Evolutionary conservation across 768 basidiomycete genomes (phyloP).

Genomic region (Podaxis sp.): DNA sequence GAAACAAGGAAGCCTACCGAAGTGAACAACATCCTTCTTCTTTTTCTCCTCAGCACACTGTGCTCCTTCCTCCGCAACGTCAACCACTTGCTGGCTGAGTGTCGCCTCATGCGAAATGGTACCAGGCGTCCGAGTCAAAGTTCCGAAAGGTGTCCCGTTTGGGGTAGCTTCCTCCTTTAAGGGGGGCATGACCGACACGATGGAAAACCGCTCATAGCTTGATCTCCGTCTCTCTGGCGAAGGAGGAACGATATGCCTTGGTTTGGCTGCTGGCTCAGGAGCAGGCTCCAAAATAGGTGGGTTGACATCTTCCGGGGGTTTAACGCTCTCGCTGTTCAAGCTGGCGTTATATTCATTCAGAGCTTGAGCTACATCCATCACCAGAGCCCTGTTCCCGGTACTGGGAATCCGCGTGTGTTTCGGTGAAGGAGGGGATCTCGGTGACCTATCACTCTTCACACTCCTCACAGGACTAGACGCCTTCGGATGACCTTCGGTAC

Average conservation of each 20-base stretch:
- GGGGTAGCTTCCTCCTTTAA: conserved; percentile 71
- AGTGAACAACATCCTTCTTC: not conserved
- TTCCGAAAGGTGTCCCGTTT: conserved; percentile 49
- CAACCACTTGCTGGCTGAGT: not conserved
- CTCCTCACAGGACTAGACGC: conserved; percentile 14
- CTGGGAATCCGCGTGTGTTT: conserved; percentile 62
- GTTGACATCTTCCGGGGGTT: conserved; percentile 8
- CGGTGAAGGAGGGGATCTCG: conserved; percentile 31
- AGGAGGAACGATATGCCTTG: conserved; percentile 24
- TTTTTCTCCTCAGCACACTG: not conserved
- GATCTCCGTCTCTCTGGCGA: conserved; percentile 61
- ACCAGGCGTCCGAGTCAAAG: conserved; percentile 39
- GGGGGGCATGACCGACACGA: conserved; percentile 55
- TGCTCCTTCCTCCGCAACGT: not conserved
- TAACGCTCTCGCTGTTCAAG: not conserved
- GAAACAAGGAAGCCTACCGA: conserved; percentile 6
- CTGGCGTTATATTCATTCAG: conserved; percentile 34
- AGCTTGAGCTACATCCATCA: conserved; percentile 78
- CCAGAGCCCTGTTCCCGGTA: conserved; percentile 66
- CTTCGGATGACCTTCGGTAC: conserved; percentile 4
- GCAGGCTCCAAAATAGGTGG: conserved; percentile 5
- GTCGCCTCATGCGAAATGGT: not conserved
- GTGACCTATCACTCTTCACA: conserved; percentile 20
- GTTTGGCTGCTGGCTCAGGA: conserved; percentile 19
- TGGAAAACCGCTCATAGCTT: conserved; percentile 67